Evolutionary conservation across 78 protist genomes (phyloP), one percentile per base, ranked within the genome.

Genomic region (Dictyostelium citrinum): DNA sequence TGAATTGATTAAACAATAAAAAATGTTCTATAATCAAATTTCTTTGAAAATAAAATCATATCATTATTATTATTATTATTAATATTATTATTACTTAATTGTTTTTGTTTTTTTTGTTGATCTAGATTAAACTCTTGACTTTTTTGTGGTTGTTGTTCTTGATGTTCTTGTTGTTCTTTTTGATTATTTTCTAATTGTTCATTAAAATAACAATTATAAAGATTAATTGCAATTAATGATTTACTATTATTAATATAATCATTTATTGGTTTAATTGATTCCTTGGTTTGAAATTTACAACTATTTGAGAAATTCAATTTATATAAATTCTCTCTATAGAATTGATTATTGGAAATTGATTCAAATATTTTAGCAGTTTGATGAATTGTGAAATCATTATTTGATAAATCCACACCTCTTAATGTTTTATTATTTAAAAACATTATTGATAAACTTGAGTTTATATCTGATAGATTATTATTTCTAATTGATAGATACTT

Each of bases 311-410:
- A 75, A 75, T 75, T 46, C 0, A 75, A 9, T 75, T 75, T 75
- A 41, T 75, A 75, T 20, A 75, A 17, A n/a, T 75, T 10, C 0
- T 75, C 61, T 5, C 2, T 55, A 55, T 14, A 55, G 64, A 55
- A 55, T 55, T 55, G 24, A n/a, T 75, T 75, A 6, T 10, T n/a
- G 9, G 49, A 35, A 16, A 75, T 3, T 75, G 81, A 35, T n/a
- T 75, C 81, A 43, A 75, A 75, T 20, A 75, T 75, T 41, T n/a
- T 41, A 5, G 37, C 58, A 24, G 81, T 43, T 75, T 75, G 81
- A 16, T 75, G 33, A 43, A 39, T 41, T 22, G 81, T 39, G 6
- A 75, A 75, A 6, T 75, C 41, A 43, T 75, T 75, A n/a, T 43
- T 43, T 43, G 81, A 75, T 35, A 75, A n/a, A 75, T 75, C 81